These are phyloP conservation scores for Breynia disticha DNA, from an alignment of 441 rosid species.

Conservation along the genomic window DNA sequence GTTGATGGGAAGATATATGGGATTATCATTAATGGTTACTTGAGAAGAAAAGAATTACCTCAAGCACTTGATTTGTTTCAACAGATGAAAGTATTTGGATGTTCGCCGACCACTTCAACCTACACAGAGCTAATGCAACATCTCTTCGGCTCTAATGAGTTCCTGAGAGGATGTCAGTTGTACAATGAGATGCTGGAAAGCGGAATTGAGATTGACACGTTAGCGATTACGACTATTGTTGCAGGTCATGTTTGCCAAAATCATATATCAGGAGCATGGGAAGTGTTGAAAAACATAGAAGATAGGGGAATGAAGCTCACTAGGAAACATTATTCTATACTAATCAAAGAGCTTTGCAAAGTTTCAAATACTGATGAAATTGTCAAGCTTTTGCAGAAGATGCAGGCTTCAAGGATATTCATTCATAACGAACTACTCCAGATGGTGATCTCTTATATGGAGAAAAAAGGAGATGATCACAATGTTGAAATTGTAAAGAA, in stretches of 20 bases:
- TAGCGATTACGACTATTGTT: conserved; percentile 52
- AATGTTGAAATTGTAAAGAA: conserved; percentile 38
- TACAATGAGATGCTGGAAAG: conserved; percentile 57
- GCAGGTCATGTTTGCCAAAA: conserved; percentile 51
- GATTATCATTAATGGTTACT: conserved; percentile 48
- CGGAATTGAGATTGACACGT: conserved; percentile 46
- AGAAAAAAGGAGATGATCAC: conserved; percentile 46
- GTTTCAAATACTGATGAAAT: conserved; percentile 45
- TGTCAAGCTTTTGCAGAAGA: conserved; percentile 39
- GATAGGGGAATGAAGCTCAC: conserved; percentile 45
- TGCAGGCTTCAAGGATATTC: conserved; percentile 40
- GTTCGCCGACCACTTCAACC: conserved; percentile 36
- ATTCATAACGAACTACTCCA: conserved; percentile 38
- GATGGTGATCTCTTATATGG: conserved; percentile 48
- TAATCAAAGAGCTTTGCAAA: conserved; percentile 60
- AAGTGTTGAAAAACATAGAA: conserved; percentile 45
- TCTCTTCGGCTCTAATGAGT: conserved; percentile 42
- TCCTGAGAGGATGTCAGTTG: conserved; percentile 41
- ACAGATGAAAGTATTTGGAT: conserved; percentile 44
- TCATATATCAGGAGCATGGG: conserved; percentile 58
- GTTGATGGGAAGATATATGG: conserved; percentile 42
- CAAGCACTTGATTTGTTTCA: conserved; percentile 51
- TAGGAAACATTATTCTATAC: conserved; percentile 45
- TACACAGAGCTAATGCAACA: conserved; percentile 61
- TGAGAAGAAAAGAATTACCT: conserved; percentile 42